Base-by-base conservation (phyloP, 2,329 filamentous ascomycete species). In the Albifimbria verrucaria region DNA sequence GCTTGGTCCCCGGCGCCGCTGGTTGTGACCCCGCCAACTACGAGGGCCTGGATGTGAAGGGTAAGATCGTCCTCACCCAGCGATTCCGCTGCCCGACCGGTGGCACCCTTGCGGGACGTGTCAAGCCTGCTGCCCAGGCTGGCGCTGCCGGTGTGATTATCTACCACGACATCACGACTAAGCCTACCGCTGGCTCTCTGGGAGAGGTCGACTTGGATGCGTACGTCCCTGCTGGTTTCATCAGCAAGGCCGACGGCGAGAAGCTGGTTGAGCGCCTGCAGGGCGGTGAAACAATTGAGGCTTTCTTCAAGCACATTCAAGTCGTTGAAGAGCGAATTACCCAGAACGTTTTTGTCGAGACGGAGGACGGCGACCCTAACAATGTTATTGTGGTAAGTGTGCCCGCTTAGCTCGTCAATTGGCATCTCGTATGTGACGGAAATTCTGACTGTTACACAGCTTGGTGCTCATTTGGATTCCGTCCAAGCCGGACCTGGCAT, bases 191-290 rank as follows among this genome's bases (percentile, higher is more conserved):
- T 17, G 59, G 59, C 23, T 61, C 59, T 0, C 57, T 61, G 2
- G 61, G 59, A 7, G 54, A 56, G n/a, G 62, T 63, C 0, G 51
- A 64, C 7, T 57, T 62, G 0, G 49, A 59, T 22, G 53, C 50
- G 7, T 45, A 55, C 12, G 59, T 58, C 0, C 59, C 59, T 4
- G 50, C 59, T 7, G 59, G 59, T 0, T 61, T 61, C 3, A 61
- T 61, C 2, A 56, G 47, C 6, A 64, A 69, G 18, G 68, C 56
- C 2, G 76, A 78, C 50, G 77, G 76, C 0, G 48, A 69, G 42
- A 68, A 65, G 2, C 65, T 79, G 25, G 71, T 69, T 45, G 65
- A 64, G 12, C 66, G 70, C 7, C 61, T 79, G 4, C 49, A 66
- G 17, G 68, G 64, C 0, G 75, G 76, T 0, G 74, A 77, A 54